Conservation (phyloP, 306 rosid species). For the Sophora flavescens region DNA sequence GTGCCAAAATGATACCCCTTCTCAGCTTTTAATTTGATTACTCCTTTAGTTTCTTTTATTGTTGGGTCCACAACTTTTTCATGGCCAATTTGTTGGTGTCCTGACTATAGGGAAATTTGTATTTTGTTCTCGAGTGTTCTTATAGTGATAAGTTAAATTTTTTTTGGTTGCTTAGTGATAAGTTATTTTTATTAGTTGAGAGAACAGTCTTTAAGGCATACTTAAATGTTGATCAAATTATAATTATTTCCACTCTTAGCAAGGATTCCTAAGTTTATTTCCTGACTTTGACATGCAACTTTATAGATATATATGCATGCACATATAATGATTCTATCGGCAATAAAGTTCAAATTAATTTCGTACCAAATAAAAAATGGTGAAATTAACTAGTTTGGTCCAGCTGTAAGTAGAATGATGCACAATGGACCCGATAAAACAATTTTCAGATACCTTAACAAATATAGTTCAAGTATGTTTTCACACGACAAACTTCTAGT, state of each 20-base stretch:
- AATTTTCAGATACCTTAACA: no score
- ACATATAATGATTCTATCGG: not conserved
- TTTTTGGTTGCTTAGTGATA: no score
- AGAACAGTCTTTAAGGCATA: not conserved
- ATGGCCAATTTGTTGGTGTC: no score
- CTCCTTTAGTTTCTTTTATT: not conserved
- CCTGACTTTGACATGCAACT: not conserved
- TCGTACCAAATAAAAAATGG: no score
- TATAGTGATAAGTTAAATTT: slow-evolving; percentile 3
- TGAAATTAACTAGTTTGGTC: not conserved
- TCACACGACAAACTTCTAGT: not conserved
- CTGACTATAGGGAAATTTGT: not conserved
- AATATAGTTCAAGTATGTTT: no score
- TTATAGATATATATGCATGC: no score
- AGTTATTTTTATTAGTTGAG: not conserved
- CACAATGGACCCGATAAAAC: not conserved
- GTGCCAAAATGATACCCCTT: no score
- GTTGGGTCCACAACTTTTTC: slow-evolving; percentile 24
- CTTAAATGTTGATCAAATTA: slow-evolving; percentile 17
- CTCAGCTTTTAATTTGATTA: slow-evolving; percentile 1
- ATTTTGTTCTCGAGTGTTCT: slow-evolving; percentile 22
- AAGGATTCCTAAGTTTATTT: not conserved
- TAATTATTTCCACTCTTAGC: not conserved
- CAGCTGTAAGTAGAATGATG: not conserved
- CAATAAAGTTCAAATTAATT: not conserved